phyloP scores from a whole-genome alignment of 1,284 basidiomycete species.

The Melampsora larici-populina region DNA sequence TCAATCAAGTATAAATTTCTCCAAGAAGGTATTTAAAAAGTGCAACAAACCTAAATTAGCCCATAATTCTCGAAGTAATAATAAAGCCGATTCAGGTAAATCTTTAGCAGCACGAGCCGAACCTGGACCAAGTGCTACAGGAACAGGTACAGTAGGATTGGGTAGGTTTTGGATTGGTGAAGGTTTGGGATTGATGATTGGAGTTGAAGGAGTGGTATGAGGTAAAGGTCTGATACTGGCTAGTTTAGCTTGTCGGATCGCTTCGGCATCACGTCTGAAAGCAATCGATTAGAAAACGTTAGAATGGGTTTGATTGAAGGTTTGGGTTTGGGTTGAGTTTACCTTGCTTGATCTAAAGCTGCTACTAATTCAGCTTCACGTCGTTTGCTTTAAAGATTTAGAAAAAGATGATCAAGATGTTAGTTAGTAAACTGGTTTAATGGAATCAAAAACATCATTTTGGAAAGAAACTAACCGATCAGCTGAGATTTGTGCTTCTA shows the following conservation, averaged over 20 bases:
- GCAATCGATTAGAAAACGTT: too few relatives aligned
- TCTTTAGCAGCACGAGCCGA: slow-evolving; percentile 23
- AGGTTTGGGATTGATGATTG: slow-evolving; percentile 1
- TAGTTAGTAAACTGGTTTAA: background rate
- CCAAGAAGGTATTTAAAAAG: too few relatives aligned
- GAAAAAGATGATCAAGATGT: background rate
- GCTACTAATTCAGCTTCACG: slow-evolving; percentile 28
- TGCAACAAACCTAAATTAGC: slow-evolving; percentile 10
- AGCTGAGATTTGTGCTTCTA: slow-evolving; percentile 30
- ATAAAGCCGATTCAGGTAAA: slow-evolving; percentile 22
- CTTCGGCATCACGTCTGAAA: slow-evolving; percentile 27
- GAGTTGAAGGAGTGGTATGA: slow-evolving; percentile 2
- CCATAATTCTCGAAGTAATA: slow-evolving; percentile 40
- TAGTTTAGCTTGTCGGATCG: slow-evolving; percentile 22
- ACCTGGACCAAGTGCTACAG: background rate
- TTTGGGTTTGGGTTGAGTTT: too few relatives aligned
- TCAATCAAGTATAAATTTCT: background rate
- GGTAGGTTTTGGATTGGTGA: background rate
- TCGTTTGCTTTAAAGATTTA: slow-evolving; percentile 16
- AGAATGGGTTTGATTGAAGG: too few relatives aligned
- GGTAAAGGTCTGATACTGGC: background rate
- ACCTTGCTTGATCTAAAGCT: slow-evolving; percentile 35
- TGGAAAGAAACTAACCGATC: slow-evolving; percentile 14
- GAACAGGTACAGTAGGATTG: background rate
- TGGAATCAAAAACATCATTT: background rate